Evolutionary conservation across 75 land plant species (phyloP).

Genomic region (Picea glauca): DNA sequence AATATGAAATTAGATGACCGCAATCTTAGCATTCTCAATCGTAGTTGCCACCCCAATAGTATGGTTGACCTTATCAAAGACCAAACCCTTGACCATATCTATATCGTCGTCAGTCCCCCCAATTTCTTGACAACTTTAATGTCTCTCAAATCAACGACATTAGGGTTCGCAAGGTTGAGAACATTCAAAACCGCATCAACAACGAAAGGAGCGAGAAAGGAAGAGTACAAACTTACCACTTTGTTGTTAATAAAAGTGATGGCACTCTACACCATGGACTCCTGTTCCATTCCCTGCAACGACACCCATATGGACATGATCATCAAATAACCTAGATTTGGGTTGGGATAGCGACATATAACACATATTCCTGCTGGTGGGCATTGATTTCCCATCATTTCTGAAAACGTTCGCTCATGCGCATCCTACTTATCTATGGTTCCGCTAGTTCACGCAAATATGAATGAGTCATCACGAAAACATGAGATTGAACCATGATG

Average conservation of each 20-base stretch:
- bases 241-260: not conserved
- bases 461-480: too few relatives aligned
- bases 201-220: constrained; percentile 30
- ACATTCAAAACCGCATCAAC: constrained; percentile 30
- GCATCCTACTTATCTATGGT: too few relatives aligned
- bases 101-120: constrained; percentile 39
- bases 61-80: constrained; percentile 35
- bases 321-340: too few relatives aligned
- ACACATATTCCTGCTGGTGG: too few relatives aligned
- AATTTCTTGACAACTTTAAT: constrained; percentile 30
- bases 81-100: constrained; percentile 31
- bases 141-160: constrained; percentile 29
- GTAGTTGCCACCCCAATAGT: constrained; percentile 31
- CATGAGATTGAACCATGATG: too few relatives aligned
- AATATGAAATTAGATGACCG: constrained; percentile 38
- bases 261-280: constrained; percentile 44
- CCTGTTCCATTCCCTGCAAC: constrained; percentile 69
- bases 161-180: constrained; percentile 25
- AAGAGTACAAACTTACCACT: constrained; percentile 27
- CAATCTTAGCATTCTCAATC: constrained; percentile 37
- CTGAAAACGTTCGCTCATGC: too few relatives aligned
- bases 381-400: too few relatives aligned
- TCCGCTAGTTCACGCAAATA: too few relatives aligned
- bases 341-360: too few relatives aligned
- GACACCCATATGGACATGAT: constrained; percentile 11